A percentile compares a stretch with the other conserved stretches of the same genome.
Evolutionary conservation across 805 yeast species (phyloP).

Genomic region (Kuraishia piskuri): DNA sequence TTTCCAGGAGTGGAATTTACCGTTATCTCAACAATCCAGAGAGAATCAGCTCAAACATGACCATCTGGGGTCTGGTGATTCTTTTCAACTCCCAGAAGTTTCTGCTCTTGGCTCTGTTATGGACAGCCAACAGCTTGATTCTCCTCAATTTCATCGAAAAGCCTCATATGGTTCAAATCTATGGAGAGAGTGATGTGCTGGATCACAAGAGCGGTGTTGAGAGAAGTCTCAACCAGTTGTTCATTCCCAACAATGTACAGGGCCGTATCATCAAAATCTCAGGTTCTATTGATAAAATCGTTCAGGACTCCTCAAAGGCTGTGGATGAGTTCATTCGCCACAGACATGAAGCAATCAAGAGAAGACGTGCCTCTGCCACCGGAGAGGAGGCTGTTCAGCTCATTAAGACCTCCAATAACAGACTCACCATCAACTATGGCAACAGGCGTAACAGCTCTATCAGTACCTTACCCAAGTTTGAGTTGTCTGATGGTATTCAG

Average conservation of each 20-base stretch:
- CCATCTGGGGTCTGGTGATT: conserved; percentile 65
- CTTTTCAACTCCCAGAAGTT: conserved; percentile 44
- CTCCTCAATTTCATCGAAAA: conserved; percentile 68
- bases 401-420: conserved; percentile 1
- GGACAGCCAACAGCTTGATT: conserved; percentile 60
- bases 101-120: conserved; percentile 44
- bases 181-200: conserved; percentile 54
- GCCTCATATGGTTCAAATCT: conserved; percentile 68
- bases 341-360: background rate
- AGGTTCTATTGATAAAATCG: conserved; percentile 29
- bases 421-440: conserved; percentile 1
- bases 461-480: background rate
- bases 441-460: background rate
- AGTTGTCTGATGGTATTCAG: background rate
- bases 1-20: conserved; percentile 75
- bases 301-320: conserved; percentile 29
- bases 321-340: conserved; percentile 36
- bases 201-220: conserved; percentile 43
- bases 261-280: conserved; percentile 12
- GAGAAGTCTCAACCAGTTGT: conserved; percentile 20
- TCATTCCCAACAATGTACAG: conserved; percentile 11
- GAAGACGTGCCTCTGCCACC: background rate
- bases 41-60: conserved; percentile 68
- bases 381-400: conserved; percentile 1
- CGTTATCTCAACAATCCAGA: conserved; percentile 80